Percentiles rank a stretch among this genome's conserved stretches.
These are phyloP conservation scores for Termitomyces sp. DNA, from an alignment of 768 basidiomycete species.

Conservation along the genomic window DNA sequence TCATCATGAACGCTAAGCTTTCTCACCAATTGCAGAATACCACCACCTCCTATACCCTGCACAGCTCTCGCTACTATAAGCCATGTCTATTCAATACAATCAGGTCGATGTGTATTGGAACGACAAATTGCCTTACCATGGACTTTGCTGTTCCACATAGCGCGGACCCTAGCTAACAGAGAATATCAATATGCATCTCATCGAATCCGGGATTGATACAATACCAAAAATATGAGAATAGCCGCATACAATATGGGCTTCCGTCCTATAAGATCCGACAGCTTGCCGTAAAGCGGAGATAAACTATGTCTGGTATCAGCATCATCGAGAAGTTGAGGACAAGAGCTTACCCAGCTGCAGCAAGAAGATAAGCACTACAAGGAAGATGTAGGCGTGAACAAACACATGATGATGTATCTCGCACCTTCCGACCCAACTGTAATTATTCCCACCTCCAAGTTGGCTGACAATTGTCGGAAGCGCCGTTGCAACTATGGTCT, in stretches of 20 bases:
- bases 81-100: slow-evolving; percentile 40
- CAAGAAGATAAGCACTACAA: slow-evolving; percentile 66
- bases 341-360: slow-evolving; percentile 40
- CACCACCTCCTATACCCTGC: slow-evolving; percentile 82
- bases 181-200: neutral
- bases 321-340: neutral
- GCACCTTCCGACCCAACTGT: slow-evolving; percentile 73
- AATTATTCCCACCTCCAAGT: slow-evolving; percentile 55
- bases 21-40: slow-evolving; percentile 63
- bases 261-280: slow-evolving; percentile 54
- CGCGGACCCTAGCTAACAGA: slow-evolving; percentile 62
- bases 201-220: slow-evolving; percentile 9
- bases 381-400: neutral
- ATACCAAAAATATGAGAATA: slow-evolving; percentile 65
- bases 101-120: neutral
- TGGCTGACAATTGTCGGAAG: slow-evolving; percentile 67
- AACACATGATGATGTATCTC: neutral
- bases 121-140: slow-evolving; percentile 34
- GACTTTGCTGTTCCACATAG: slow-evolving; percentile 77
- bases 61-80: slow-evolving; percentile 71
- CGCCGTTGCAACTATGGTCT: slow-evolving; percentile 73
- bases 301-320: slow-evolving; percentile 27
- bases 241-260: slow-evolving; percentile 67
- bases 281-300: slow-evolving; percentile 72
- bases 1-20: neutral